A percentile compares a stretch with the other conserved stretches of the same genome.
phyloP scores from a whole-genome alignment of 495 filamentous ascomycete species.

The Ramalina intermedia region DNA sequence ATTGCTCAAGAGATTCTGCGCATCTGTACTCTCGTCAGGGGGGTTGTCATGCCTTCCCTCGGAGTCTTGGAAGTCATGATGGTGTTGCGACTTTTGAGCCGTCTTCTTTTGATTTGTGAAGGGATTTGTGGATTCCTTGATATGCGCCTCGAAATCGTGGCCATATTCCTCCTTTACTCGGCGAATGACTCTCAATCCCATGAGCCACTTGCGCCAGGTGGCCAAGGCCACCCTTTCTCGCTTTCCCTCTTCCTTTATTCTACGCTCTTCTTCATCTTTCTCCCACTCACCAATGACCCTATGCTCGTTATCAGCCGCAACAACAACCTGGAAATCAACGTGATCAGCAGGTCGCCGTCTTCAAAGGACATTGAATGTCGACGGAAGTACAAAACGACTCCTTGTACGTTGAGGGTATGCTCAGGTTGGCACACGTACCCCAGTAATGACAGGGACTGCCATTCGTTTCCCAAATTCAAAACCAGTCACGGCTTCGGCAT shows the following conservation, averaged over 20 bases:
- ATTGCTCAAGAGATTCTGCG: conserved; percentile 31
- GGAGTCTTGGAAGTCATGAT: background rate
- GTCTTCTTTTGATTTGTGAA: conserved; percentile 23
- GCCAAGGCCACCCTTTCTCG: conserved; percentile 56
- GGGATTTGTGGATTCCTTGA: conserved; percentile 29
- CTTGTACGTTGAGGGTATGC: no score
- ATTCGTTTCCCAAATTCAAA: conserved; percentile 93
- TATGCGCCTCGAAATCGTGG: conserved; percentile 22
- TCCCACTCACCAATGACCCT: conserved; percentile 67
- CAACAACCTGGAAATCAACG: conserved; percentile 35
- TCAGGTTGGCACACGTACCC: conserved; percentile 23
- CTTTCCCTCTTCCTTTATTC: conserved; percentile 69
- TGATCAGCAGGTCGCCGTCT: no score
- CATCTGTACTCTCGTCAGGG: conserved; percentile 33
- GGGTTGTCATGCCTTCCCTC: background rate
- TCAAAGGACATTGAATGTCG: no score
- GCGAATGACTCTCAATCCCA: conserved; percentile 69
- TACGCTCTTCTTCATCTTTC: conserved; percentile 65
- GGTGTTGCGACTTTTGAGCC: conserved; percentile 5
- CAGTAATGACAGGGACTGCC: conserved; percentile 82
- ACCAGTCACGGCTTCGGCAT: conserved; percentile 86
- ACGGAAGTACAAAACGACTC: no score
- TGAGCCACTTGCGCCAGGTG: conserved; percentile 76
- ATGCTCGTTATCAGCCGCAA: conserved; percentile 65
- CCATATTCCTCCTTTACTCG: conserved; percentile 71